Base-by-base conservation (phyloP, 129 eudicot genomes). In the Logfia minima region DNA sequence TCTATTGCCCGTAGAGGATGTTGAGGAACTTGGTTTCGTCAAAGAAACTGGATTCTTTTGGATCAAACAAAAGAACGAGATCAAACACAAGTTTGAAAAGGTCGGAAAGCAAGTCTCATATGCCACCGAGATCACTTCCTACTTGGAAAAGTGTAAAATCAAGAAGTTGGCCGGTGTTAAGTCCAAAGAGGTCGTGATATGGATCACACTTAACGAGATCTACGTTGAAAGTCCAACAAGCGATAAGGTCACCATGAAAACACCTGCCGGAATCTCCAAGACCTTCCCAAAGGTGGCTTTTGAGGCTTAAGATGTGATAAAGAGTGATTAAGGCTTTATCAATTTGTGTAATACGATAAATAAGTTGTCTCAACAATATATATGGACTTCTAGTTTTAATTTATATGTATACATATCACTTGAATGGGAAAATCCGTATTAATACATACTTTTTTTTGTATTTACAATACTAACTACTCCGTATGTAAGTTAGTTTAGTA, bases 21-120 rank as follows among this genome's bases (percentile, higher is more conserved):
- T 82, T 4, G 85, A 70, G 29, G 96, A 90, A 76, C 72, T 87
- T 26, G 96, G 92, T 8, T 81, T 79, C 31, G 81, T 87, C 18
- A 82, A 82, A 71, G 90, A 82, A 21, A 90, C 92, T 3, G 96
- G 90, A 18, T 87, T 87, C 17, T 69, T 87, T 18, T 90, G 90
- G 92, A 81, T 90, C 31, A 87, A 68, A 53, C 90, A 87, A 70
- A 87, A 90, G 88, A 85, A 82, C 41, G 88, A 85, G 21, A 39
- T 48, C 5, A 81, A 70, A 41, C 96, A 90, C 87, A 79, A 78
- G 18, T 45, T 45, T 45, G 53, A 45, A 45, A 45, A 11, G 53
- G 53, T 13, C 53, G 53, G 53, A 43, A 43, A 43, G 5, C 17
- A 45, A 13, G 53, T 45, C 18, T 2, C 5, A 0, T 45, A 45